Evolutionary conservation across 2,329 filamentous ascomycete species (phyloP).

Genomic region (Fusarium stilboides): DNA sequence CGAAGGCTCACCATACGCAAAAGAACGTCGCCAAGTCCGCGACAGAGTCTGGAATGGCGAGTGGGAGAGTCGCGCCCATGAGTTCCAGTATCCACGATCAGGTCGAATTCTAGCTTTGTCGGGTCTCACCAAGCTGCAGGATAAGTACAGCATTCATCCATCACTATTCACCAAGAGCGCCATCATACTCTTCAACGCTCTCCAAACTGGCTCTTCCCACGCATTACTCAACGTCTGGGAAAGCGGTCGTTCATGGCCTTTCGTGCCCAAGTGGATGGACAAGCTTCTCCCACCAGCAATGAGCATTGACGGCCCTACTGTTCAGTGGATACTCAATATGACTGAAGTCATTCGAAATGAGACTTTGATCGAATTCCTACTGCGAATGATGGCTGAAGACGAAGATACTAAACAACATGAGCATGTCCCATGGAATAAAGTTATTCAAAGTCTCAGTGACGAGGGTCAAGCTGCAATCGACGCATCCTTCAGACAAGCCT

Average conservation of each 20-base stretch:
- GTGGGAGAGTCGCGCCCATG: constrained; percentile 46
- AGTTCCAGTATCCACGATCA: constrained; percentile 53
- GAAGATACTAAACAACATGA: constrained; percentile 47
- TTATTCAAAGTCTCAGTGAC: constrained; percentile 52
- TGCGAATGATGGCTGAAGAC: constrained; percentile 48
- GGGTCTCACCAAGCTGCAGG: constrained; percentile 43
- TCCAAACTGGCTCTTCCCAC: constrained; percentile 52
- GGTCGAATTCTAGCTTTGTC: constrained; percentile 51
- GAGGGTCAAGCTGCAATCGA: constrained; percentile 53
- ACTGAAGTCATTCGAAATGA: constrained; percentile 46
- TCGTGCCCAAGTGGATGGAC: constrained; percentile 56
- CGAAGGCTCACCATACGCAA: constrained; percentile 28
- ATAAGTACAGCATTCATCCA: constrained; percentile 44
- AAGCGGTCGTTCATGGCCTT: constrained; percentile 56
- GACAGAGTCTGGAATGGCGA: constrained; percentile 50
- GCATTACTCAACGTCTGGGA: constrained; percentile 56
- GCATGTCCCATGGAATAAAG: constrained; percentile 55
- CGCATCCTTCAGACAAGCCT: constrained; percentile 56
- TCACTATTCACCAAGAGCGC: constrained; percentile 53
- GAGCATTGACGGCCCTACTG: constrained; percentile 57
- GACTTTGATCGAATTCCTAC: constrained; percentile 50
- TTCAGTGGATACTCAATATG: constrained; percentile 57
- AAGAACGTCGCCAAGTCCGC: constrained; percentile 44
- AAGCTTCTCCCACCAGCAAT: constrained; percentile 54
- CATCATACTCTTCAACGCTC: constrained; percentile 54